These are phyloP conservation scores for Citrus unshiu DNA, from an alignment of 345 rosid species.

Conservation along the genomic window DNA sequence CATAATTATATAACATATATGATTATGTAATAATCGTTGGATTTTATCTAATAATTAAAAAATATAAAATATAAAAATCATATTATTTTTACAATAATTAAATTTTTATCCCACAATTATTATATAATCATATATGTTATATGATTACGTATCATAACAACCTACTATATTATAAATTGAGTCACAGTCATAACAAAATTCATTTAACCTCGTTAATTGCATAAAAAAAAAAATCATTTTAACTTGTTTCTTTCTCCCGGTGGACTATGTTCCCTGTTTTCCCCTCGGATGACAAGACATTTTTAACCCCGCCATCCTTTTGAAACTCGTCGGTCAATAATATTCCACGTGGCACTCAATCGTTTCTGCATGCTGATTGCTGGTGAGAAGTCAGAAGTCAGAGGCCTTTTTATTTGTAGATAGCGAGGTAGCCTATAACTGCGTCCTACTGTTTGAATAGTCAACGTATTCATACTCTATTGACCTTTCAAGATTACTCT, in stretches of 20 bases:
- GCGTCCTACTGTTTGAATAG: background rate
- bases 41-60: no score
- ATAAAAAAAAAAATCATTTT: background rate
- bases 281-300: background rate
- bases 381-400: background rate
- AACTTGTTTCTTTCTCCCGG: background rate
- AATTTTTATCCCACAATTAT: no score
- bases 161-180: no score
- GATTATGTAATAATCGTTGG: no score
- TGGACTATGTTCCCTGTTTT: background rate
- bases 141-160: no score
- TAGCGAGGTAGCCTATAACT: background rate
- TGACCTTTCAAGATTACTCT: no score
- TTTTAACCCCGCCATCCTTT: background rate
- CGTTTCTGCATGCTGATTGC: background rate
- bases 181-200: no score
- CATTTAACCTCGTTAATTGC: background rate
- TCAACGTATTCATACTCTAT: background rate
- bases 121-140: no score
- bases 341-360: background rate
- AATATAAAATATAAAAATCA: no score
- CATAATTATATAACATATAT: no score
- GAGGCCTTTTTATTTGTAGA: background rate
- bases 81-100: no score
- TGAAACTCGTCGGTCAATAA: background rate